Percentiles rank a stretch among this genome's conserved stretches.
phyloP scores from a whole-genome alignment of 257 asterid genomes.

The Solanum peruvianum region DNA sequence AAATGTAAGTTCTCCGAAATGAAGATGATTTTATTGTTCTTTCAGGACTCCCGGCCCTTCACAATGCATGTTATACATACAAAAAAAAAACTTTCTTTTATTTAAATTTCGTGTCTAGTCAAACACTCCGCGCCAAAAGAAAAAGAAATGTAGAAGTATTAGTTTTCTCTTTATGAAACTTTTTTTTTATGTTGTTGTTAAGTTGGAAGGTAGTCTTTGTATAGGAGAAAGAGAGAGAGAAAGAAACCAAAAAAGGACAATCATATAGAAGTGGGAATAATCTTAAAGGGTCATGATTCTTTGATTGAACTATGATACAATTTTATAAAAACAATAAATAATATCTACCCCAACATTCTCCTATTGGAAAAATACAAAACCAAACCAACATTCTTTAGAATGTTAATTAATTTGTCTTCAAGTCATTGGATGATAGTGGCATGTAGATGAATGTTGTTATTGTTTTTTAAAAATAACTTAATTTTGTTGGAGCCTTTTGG shows the following conservation, averaged over 20 bases:
- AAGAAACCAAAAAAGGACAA: slow-evolving; percentile 35
- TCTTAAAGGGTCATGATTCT: slow-evolving; percentile 44
- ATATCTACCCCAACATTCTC: slow-evolving; percentile 31
- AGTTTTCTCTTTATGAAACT: not conserved
- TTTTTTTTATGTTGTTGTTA: slow-evolving; percentile 9
- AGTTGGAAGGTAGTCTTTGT: slow-evolving; percentile 49
- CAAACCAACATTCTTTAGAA: slow-evolving; percentile 1
- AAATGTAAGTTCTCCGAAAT: not conserved
- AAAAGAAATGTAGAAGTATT: not conserved
- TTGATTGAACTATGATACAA: slow-evolving; percentile 23
- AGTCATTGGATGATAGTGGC: slow-evolving; percentile 23
- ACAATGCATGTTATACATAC: not conserved
- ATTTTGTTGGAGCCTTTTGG: not conserved
- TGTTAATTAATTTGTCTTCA: slow-evolving; percentile 9
- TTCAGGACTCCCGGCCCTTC: not conserved
- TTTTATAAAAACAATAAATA: slow-evolving; percentile 10
- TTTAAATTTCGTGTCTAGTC: not conserved
- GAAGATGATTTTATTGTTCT: not conserved
- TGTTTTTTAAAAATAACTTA: not conserved
- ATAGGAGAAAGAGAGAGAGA: not conserved
- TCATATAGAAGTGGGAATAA: slow-evolving; percentile 43
- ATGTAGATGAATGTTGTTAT: slow-evolving; percentile 1
- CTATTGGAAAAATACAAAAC: slow-evolving; percentile 2
- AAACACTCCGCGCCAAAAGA: not conserved
- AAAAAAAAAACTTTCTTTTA: not conserved